These are phyloP conservation scores for Setaria viridis DNA, from an alignment of 202 grass and related monocot species.

Conservation along the genomic window DNA sequence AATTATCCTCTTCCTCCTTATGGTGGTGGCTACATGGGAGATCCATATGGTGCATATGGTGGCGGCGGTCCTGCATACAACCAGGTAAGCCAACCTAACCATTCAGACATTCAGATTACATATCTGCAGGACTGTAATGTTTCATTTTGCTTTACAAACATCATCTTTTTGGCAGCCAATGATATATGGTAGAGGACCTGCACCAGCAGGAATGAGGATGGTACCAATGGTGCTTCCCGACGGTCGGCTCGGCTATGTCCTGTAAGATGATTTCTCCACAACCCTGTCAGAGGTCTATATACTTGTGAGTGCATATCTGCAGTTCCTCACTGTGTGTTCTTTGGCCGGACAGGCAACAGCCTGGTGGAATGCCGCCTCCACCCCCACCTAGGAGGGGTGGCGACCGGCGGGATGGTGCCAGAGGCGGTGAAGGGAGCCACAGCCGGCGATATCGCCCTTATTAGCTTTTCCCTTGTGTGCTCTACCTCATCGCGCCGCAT, in stretches of 20 bases:
- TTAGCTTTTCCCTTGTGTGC: conserved; percentile 34
- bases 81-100: conserved; percentile 57
- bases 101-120: not conserved
- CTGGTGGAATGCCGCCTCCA: conserved; percentile 62
- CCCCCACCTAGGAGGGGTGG: conserved; percentile 58
- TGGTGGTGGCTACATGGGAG: conserved; percentile 81
- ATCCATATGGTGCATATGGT: conserved; percentile 88
- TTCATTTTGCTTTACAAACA: not conserved
- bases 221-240: conserved; percentile 97
- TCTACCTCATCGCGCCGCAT: not conserved
- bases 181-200: conserved; percentile 96
- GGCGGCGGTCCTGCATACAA: conserved; percentile 68
- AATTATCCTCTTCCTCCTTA: conserved; percentile 70
- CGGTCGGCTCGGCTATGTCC: conserved; percentile 89
- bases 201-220: conserved; percentile 94
- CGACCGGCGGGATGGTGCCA: conserved; percentile 65
- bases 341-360: conserved; percentile 73
- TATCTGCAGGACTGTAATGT: not conserved
- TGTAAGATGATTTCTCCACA: conserved; percentile 60
- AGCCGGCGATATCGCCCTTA: conserved; percentile 77
- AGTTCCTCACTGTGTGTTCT: conserved; percentile 5
- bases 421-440: conserved; percentile 60
- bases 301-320: not conserved
- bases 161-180: conserved; percentile 63
- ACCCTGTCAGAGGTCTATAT: not conserved